These are phyloP conservation scores for Mycosphaerella sp. DNA, from an alignment of 2,329 filamentous ascomycete species.

Conservation along the genomic window DNA sequence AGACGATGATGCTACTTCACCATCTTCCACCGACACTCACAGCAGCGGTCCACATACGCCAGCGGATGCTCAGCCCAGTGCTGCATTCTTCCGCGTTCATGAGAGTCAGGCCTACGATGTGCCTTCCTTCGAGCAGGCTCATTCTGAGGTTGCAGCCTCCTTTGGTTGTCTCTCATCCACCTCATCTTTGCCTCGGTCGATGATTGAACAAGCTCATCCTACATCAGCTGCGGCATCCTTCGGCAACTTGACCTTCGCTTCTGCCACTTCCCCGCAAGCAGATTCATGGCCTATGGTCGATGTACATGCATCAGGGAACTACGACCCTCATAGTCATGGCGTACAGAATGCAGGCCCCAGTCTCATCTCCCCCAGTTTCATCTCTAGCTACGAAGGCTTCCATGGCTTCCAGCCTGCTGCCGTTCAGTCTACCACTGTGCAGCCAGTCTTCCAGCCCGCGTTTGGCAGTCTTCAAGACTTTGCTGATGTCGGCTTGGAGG, in stretches of 20 bases:
- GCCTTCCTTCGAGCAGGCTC: background rate
- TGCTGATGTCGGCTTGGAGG: background rate
- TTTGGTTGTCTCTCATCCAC: background rate
- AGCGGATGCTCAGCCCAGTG: slow-evolving; percentile 3
- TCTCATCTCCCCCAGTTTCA: background rate
- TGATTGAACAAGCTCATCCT: background rate
- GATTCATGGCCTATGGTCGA: slow-evolving; percentile 1
- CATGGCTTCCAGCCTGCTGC: background rate
- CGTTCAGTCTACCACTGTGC: background rate
- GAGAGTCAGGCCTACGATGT: background rate
- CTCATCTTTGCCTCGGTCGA: background rate
- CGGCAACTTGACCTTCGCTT: slow-evolving; percentile 2
- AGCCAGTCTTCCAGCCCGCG: background rate
- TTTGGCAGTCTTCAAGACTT: background rate
- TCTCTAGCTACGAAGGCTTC: background rate
- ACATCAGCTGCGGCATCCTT: background rate
- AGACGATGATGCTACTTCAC: slow-evolving; percentile 17
- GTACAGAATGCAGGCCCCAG: background rate
- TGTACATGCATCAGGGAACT: background rate
- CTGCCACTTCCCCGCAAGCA: background rate
- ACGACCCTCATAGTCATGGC: slow-evolving; percentile 1
- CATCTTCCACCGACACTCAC: slow-evolving; percentile 16
- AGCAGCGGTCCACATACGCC: slow-evolving; percentile 22
- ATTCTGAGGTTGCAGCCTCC: background rate
- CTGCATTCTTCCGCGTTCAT: background rate